phyloP scores from a whole-genome alignment of 352 stramenopile genomes.

The Aphanomyces stellatus region DNA sequence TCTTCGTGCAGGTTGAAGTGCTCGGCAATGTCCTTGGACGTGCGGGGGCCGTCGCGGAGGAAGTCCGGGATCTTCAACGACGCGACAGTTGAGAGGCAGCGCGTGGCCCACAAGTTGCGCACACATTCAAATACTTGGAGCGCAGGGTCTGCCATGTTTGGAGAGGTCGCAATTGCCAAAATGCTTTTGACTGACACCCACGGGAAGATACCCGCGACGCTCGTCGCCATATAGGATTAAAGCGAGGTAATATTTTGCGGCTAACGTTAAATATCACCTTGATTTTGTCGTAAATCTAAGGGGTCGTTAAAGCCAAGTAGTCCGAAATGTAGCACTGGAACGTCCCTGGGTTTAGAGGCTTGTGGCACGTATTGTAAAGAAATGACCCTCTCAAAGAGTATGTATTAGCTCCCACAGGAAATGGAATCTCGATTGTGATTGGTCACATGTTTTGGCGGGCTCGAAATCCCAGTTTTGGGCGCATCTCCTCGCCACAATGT shows the following conservation, averaged over 20 bases:
- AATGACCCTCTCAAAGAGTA: too few species aligned
- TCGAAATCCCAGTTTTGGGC: background rate
- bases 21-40: conserved; percentile 1
- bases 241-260: background rate
- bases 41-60: conserved; percentile 3
- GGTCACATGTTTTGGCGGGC: conserved; percentile 6
- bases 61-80: conserved; percentile 16
- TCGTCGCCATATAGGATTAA: too few species aligned
- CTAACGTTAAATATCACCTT: too few species aligned
- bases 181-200: too few species aligned
- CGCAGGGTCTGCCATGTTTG: background rate
- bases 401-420: background rate
- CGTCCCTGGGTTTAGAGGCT: too few species aligned
- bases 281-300: too few species aligned
- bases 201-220: too few species aligned
- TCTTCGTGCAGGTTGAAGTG: conserved; percentile 5
- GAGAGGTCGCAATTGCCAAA: background rate
- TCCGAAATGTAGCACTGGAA: too few species aligned
- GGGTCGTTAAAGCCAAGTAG: too few species aligned
- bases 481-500: background rate
- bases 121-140: conserved; percentile 16
- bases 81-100: background rate
- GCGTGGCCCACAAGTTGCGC: conserved; percentile 12
- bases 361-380: too few species aligned
- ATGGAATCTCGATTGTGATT: background rate